Evolutionary conservation across 2,329 filamentous ascomycete genomes (phyloP).

Genomic region (Penicillium sp.): DNA sequence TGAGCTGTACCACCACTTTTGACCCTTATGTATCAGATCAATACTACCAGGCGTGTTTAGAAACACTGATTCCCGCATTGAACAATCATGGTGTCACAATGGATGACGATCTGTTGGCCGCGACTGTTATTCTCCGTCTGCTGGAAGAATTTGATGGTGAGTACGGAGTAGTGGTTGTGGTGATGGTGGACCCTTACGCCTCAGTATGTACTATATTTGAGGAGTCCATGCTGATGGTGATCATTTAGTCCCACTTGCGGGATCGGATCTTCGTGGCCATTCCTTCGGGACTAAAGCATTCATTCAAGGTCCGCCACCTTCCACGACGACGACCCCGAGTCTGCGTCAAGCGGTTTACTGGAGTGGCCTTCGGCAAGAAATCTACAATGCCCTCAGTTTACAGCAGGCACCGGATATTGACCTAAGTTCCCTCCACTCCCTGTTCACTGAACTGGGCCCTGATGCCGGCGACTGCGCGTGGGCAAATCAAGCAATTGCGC

Average conservation of each 20-base stretch:
- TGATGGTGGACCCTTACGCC: too few species aligned
- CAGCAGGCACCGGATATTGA: slow-evolving; percentile 33
- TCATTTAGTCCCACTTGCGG: slow-evolving; percentile 24
- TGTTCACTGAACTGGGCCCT: slow-evolving; percentile 34
- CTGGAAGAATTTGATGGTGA: slow-evolving; percentile 49
- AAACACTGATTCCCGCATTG: slow-evolving; percentile 45
- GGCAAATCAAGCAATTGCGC: slow-evolving; percentile 47
- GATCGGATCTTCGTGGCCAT: slow-evolving; percentile 27
- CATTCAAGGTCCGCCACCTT: slow-evolving; percentile 32
- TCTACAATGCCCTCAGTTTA: slow-evolving; percentile 35
- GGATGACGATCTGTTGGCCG: slow-evolving; percentile 46
- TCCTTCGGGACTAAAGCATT: slow-evolving; percentile 29
- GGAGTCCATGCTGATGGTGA: slow-evolving; percentile 8
- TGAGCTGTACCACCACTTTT: slow-evolving; percentile 44
- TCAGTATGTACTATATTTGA: background rate
- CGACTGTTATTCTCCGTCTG: slow-evolving; percentile 46
- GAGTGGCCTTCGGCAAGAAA: slow-evolving; percentile 37
- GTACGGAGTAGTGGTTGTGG: background rate
- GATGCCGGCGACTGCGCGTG: slow-evolving; percentile 46
- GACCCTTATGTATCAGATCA: slow-evolving; percentile 48
- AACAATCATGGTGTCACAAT: slow-evolving; percentile 44
- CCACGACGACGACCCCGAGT: slow-evolving; percentile 30
- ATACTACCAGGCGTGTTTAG: slow-evolving; percentile 47
- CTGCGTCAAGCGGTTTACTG: slow-evolving; percentile 31
- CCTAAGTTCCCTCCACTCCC: slow-evolving; percentile 33